A percentile compares a stretch with the other conserved stretches of the same genome.
Evolutionary conservation across 2,329 filamentous ascomycete species (phyloP).

Genomic region (Colletotrichum limetticola): DNA sequence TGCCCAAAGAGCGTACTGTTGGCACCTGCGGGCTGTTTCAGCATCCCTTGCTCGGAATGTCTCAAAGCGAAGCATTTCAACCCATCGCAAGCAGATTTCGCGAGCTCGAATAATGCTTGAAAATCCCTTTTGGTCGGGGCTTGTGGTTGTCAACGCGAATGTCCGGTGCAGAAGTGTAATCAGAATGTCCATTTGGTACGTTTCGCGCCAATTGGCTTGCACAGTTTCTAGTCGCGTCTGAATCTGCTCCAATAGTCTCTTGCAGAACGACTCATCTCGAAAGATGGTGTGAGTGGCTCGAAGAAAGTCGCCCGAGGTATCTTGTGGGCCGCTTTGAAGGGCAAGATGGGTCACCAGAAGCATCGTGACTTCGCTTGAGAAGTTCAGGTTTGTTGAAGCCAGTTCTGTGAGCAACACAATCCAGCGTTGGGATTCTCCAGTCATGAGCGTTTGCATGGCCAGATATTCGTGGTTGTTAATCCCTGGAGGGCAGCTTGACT

Average conservation of each 20-base stretch:
- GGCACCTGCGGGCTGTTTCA: conserved; percentile 48
- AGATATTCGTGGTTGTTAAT: conserved; percentile 63
- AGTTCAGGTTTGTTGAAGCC: conserved; percentile 66
- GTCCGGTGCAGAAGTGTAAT: conserved; percentile 60
- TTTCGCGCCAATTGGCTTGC: conserved; percentile 67
- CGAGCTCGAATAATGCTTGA: conserved; percentile 54
- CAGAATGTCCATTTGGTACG: conserved; percentile 66
- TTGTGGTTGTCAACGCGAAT: conserved; percentile 37
- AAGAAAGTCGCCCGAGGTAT: conserved; percentile 42
- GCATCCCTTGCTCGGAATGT: conserved; percentile 50
- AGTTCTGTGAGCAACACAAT: conserved; percentile 59
- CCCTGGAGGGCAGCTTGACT: conserved; percentile 56
- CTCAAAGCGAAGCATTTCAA: conserved; percentile 56
- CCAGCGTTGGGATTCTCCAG: conserved; percentile 61
- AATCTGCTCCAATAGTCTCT: conserved; percentile 58
- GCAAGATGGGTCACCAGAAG: conserved; percentile 62
- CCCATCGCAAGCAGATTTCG: conserved; percentile 60
- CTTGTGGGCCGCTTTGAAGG: conserved; percentile 63
- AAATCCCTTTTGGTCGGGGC: conserved; percentile 35
- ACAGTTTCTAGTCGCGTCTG: conserved; percentile 55
- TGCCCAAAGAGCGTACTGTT: conserved; percentile 62
- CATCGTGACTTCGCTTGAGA: conserved; percentile 63
- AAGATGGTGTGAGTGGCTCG: conserved; percentile 63
- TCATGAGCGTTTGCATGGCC: conserved; percentile 59
- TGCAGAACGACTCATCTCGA: conserved; percentile 59